Conservation (phyloP, 2,329 filamentous ascomycete genomes). For the Alternaria tenuissima region DNA sequence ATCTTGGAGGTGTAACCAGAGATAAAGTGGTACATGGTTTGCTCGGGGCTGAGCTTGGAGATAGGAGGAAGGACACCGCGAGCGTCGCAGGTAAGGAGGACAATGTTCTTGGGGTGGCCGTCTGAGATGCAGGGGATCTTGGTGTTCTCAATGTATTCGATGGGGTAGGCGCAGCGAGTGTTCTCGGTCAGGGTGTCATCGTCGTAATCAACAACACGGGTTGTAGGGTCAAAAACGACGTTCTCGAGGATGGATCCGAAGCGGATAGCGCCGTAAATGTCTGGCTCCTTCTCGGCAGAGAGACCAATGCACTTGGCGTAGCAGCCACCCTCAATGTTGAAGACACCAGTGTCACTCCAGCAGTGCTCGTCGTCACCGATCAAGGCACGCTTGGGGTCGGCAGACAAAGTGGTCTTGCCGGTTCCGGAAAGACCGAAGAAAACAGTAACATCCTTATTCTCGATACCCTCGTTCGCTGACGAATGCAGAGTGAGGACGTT, state of each 20-base stretch:
- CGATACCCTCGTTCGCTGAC: conserved; percentile 89
- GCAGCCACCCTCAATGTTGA: conserved; percentile 99
- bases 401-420: conserved; percentile 97
- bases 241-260: conserved; percentile 99
- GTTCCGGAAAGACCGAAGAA: conserved; percentile 99
- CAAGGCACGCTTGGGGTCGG: conserved; percentile 92
- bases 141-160: conserved; percentile 98
- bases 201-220: conserved; percentile 93
- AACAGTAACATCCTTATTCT: conserved; percentile 93
- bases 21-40: conserved; percentile 99
- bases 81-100: conserved; percentile 96
- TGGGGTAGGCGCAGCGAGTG: conserved; percentile 97
- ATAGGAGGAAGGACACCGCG: conserved; percentile 97
- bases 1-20: conserved; percentile 99
- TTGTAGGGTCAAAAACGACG: conserved; percentile 93
- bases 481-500: conserved; percentile 98
- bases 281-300: conserved; percentile 97
- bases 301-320: conserved; percentile 99
- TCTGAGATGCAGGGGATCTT: conserved; percentile 94
- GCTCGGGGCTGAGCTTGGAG: conserved; percentile 91
- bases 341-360: conserved; percentile 95
- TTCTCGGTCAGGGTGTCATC: conserved; percentile 96
- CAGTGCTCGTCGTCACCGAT: conserved; percentile 99
- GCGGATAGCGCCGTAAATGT: conserved; percentile 94
- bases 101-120: conserved; percentile 94